Evolutionary conservation across 768 basidiomycete species (phyloP), one percentile per base, ranked within the genome.

Genomic region (Boletus subcaerulescens): DNA sequence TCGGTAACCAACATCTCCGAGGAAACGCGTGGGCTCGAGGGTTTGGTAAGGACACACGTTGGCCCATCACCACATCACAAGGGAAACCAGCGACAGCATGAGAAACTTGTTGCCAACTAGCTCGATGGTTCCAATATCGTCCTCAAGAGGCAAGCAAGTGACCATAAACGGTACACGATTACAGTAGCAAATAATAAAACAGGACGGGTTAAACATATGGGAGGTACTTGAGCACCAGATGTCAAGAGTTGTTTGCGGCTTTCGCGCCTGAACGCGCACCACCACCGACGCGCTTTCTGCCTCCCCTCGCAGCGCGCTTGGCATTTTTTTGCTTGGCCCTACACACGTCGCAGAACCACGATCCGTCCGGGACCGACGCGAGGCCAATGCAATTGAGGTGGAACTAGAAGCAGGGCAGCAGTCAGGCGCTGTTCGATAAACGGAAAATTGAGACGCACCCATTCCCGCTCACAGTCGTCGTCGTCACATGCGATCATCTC

Each of bases 401-500:
- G 77, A 92, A 93, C 91, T 93, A 62, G 48, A 45, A 15, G 6
- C 52, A 45, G 41, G 52, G 31, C 60, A 53, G 41, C 29, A 59
- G 53, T 67, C 22, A 60, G 48, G 26, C 20, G 18, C 12, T n/a
- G 55, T 49, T 48, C n/a, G 17, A 31, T 24, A 48, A 14, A 46
- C 45, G 39, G 24, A 43, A 60, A 50, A 35, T 50, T 48, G 50
- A 52, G 44, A 61, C 90, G 67, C 61, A 95, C 93, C 93, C 93
- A 97, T 87, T 95, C 93, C 54, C 78, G 77, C 62, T 86, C 84
- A 73, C 93, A 96, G 43, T 79, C 77, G 17, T 76, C 74, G 63
- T 86, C 90, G 69, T 97, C 93, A 69, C 93, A 97, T 22, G 86
- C 93, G 62, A 97, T 91, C 93, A 97, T 96, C 74, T 94, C 89